Evolutionary conservation across 1,139 yeast species (phyloP).

Genomic region (Debaryomyces subglobosus): DNA sequence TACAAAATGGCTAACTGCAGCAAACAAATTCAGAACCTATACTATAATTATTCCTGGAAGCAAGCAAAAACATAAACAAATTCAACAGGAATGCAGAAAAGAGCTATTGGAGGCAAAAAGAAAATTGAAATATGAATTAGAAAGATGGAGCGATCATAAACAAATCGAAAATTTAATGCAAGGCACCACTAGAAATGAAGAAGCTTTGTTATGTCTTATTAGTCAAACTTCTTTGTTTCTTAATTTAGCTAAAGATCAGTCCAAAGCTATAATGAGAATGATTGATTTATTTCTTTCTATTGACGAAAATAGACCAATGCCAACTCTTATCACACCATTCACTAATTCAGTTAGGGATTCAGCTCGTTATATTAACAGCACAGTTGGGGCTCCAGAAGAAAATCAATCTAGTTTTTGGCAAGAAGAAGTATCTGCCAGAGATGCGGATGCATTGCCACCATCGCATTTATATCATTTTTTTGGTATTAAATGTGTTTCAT

Average conservation of each 20-base stretch:
- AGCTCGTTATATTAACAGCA: slow-evolving; percentile 11
- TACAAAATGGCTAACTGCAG: slow-evolving; percentile 31
- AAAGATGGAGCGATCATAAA: slow-evolving; percentile 1
- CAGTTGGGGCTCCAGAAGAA: slow-evolving; percentile 11
- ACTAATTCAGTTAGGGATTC: slow-evolving; percentile 20
- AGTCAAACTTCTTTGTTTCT: slow-evolving; percentile 32
- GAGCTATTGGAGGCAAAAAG: slow-evolving; percentile 12
- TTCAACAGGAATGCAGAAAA: slow-evolving; percentile 23
- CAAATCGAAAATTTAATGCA: slow-evolving; percentile 1
- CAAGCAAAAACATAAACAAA: slow-evolving; percentile 15
- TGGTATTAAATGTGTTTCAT: slow-evolving; percentile 15
- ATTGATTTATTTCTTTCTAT: slow-evolving; percentile 30
- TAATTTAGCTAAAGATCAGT: slow-evolving; percentile 24
- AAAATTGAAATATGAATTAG: slow-evolving; percentile 13
- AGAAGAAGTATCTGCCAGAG: slow-evolving; percentile 20
- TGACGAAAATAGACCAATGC: slow-evolving; percentile 31
- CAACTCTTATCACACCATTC: slow-evolving; percentile 26
- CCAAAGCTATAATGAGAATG: slow-evolving; percentile 19
- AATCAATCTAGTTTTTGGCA: slow-evolving; percentile 14
- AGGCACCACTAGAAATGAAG: slow-evolving; percentile 23
- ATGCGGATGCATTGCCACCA: slow-evolving; percentile 39
- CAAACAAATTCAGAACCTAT: slow-evolving; percentile 30
- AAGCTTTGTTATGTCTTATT: slow-evolving; percentile 29
- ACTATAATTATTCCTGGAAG: slow-evolving; percentile 21
- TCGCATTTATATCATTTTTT: slow-evolving; percentile 14